Base-by-base conservation (phyloP, 1,284 basidiomycete species). In the Cryptococcus neoformans region DNA sequence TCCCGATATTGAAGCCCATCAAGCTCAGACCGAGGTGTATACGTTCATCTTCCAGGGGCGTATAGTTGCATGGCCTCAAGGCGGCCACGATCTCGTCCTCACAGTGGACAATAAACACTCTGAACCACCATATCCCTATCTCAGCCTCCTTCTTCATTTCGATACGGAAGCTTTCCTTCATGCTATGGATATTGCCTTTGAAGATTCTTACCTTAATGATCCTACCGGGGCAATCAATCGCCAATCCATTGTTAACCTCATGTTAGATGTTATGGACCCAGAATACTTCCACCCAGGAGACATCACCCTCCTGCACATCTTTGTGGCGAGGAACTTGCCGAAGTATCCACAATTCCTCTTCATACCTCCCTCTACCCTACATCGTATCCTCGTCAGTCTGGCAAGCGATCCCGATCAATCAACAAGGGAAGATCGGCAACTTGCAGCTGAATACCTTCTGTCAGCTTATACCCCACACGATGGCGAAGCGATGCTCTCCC, bases 121-220 rank as follows among this genome's bases (percentile, higher is more conserved):
- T 7, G 89, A 90, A 66, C 87, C 87, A 39, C 87, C 88, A 2
- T 96, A 93, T 69, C 95, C 95, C 1, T 97, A 97, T 68, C 84
- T 90, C 16, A 85, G 88, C 8, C 81, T 92, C 8, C 80, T 99
- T 0, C 82, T 98, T 10, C 84, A 83, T 6, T 95, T 96, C 68
- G 94, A 99, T 72, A 84, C 95, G 4, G 96, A 99, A 75, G 90
- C 93, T 0, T 89, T 97, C 72, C 84, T 99, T 10, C 92, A 99
- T 71, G 87, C 89, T 0, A 81, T 99, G 62, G 96, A 99, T 74
- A 85, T 94, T 53, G 93, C 91, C 0, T 95, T 98, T 64, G 96
- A 99, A 75, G 92, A 97, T 67, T 78, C 87, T 1, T 95, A 89
- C 75, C 83, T 98, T 21, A 93, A 94, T 68, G 89, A 91, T 55